Percentiles rank a stretch among this genome's conserved stretches.
Conservation (phyloP, 1,284 basidiomycete species). For the Farysia itapuensis region DNA sequence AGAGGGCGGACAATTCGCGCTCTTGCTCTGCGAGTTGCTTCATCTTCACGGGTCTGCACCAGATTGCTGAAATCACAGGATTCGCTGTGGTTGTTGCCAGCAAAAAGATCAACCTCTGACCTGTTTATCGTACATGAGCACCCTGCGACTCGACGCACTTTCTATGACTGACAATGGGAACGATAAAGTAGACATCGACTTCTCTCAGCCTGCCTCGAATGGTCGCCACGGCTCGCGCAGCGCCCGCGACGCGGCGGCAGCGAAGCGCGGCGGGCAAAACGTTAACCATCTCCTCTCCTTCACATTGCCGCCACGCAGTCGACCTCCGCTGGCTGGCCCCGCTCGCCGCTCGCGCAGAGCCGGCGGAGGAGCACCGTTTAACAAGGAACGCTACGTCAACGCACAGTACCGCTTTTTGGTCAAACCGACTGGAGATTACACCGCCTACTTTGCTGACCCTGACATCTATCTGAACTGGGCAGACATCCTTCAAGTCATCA, state of each 20-base stretch:
- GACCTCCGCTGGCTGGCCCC: conserved; percentile 38
- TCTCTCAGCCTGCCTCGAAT: conserved; percentile 7
- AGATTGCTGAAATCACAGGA: too few relatives aligned
- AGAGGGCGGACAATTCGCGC: too few relatives aligned
- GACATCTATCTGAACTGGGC: conserved; percentile 62
- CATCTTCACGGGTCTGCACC: too few relatives aligned
- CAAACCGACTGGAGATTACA: conserved; percentile 57
- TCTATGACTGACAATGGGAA: conserved; percentile 33
- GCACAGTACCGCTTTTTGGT: conserved; percentile 58
- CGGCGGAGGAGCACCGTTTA: conserved; percentile 43
- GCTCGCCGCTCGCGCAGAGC: conserved; percentile 39
- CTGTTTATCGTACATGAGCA: too few relatives aligned
- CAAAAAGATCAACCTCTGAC: too few relatives aligned
- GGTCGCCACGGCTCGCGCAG: conserved; percentile 13
- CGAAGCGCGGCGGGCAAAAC: conserved; percentile 43
- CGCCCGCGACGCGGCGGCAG: conserved; percentile 5
- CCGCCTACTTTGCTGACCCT: conserved; percentile 52
- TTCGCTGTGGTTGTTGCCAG: too few relatives aligned
- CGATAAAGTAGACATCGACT: conserved; percentile 6
- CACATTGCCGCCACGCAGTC: conserved; percentile 52
- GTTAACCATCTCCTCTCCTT: conserved; percentile 57
- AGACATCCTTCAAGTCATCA: conserved; percentile 92
- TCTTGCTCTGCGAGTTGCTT: too few relatives aligned
- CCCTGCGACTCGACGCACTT: conserved; percentile 9
- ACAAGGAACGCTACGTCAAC: conserved; percentile 58